Percentiles rank a stretch among this genome's conserved stretches.
These are phyloP conservation scores for Aspergillus ibericus DNA, from an alignment of 2,329 filamentous ascomycete genomes.

Conservation along the genomic window DNA sequence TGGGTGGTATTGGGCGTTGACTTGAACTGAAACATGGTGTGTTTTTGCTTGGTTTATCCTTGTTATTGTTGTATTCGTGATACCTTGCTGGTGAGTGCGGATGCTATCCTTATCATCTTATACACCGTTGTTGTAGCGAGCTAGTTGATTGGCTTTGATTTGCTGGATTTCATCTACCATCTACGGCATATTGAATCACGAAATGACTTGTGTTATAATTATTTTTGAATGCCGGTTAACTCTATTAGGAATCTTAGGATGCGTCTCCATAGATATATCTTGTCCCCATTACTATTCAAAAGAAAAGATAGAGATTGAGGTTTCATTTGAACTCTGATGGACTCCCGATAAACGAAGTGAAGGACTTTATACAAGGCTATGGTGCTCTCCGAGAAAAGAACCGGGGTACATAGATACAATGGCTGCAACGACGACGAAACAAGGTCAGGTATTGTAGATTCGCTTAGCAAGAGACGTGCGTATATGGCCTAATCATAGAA, in stretches of 20 bases:
- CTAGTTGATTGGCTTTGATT: background rate
- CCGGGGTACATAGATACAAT: constrained; percentile 19
- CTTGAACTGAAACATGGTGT: background rate
- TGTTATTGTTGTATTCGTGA: background rate
- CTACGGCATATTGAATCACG: background rate
- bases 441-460: constrained; percentile 1
- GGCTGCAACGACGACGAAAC: constrained; percentile 11
- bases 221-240: background rate
- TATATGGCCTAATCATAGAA: constrained; percentile 74
- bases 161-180: background rate
- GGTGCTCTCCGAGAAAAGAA: constrained; percentile 17
- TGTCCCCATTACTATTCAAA: background rate
- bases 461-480: constrained; percentile 8
- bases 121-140: background rate
- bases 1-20: background rate
- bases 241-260: no score
- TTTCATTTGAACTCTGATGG: background rate
- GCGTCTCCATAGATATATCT: background rate
- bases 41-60: background rate
- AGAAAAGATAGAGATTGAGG: background rate
- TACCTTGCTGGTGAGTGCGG: background rate
- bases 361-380: constrained; percentile 18
- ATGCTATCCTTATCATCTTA: background rate
- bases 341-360: constrained; percentile 1
- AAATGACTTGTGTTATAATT: background rate